A percentile compares a stretch with the other conserved stretches of the same genome.
Evolutionary conservation across 2,329 filamentous ascomycete species (phyloP).

Genomic region (Aspergillus arachidicola): DNA sequence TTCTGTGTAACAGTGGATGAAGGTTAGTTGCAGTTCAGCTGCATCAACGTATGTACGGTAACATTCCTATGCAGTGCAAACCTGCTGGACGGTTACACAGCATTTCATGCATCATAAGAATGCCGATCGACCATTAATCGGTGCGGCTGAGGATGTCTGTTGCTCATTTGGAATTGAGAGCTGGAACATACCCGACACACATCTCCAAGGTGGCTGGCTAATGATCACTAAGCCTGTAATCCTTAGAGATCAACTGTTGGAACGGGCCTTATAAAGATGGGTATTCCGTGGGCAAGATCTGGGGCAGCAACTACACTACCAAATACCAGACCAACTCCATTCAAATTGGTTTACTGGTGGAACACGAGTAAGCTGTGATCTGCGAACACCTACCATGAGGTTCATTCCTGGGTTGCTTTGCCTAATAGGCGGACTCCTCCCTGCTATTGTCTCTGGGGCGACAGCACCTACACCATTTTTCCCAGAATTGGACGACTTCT

Average conservation of each 20-base stretch:
- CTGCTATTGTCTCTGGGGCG: neutral
- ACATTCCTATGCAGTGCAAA: neutral
- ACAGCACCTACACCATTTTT: neutral
- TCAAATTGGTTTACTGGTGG: neutral
- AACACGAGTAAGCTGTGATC: neutral
- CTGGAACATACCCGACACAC: too few species aligned
- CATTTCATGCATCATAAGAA: neutral
- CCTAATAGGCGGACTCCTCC: neutral
- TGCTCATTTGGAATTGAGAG: neutral
- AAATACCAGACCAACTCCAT: neutral
- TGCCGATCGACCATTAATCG: neutral
- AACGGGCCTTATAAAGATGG: too few species aligned
- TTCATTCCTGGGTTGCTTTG: neutral
- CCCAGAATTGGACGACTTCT: neutral
- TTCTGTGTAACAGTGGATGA: neutral
- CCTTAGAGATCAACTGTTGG: too few species aligned
- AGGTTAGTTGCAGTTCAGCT: neutral
- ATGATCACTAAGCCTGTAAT: too few species aligned
- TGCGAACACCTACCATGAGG: neutral
- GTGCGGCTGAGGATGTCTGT: neutral
- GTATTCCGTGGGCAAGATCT: too few species aligned
- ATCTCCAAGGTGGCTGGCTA: too few species aligned
- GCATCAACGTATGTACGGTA: neutral
- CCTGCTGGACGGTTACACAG: neutral
- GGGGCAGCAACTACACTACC: too few species aligned